phyloP scores from a whole-genome alignment of 805 yeast species.

The Suhomyces sp. region DNA sequence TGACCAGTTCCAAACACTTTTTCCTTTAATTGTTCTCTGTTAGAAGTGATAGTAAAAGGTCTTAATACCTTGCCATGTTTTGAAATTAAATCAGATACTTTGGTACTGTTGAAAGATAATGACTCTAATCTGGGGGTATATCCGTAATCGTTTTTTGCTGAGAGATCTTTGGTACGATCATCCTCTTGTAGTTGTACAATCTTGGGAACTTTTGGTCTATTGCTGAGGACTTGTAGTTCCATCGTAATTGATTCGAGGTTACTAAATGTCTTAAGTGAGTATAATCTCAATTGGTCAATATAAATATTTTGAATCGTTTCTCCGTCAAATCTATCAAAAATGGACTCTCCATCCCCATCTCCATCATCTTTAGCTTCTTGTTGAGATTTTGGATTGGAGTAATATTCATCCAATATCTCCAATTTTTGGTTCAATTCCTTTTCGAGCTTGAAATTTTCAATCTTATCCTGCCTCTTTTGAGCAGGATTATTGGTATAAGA shows the following conservation, averaged over 20 bases:
- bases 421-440: conserved; percentile 51
- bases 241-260: conserved; percentile 57
- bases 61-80: conserved; percentile 75
- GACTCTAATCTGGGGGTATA: conserved; percentile 67
- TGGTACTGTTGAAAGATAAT: conserved; percentile 39
- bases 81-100: conserved; percentile 47
- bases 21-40: conserved; percentile 53
- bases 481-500: conserved; percentile 35
- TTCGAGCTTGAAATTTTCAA: conserved; percentile 62
- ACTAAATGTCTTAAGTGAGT: conserved; percentile 53
- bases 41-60: conserved; percentile 73
- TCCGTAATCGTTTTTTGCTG: conserved; percentile 33
- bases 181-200: conserved; percentile 10
- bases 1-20: conserved; percentile 92
- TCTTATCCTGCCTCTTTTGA: conserved; percentile 64
- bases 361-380: conserved; percentile 8
- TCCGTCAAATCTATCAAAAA: conserved; percentile 52
- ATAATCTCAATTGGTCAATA: conserved; percentile 53
- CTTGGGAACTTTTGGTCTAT: conserved; percentile 30
- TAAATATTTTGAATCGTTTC: conserved; percentile 58
- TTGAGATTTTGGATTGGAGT: conserved; percentile 10
- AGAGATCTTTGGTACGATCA: conserved; percentile 4
- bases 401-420: conserved; percentile 31
- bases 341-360: conserved; percentile 15
- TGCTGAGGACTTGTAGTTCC: conserved; percentile 65